Evolutionary conservation across 805 yeast genomes (phyloP).

Genomic region (Yamadazyma olivae): DNA sequence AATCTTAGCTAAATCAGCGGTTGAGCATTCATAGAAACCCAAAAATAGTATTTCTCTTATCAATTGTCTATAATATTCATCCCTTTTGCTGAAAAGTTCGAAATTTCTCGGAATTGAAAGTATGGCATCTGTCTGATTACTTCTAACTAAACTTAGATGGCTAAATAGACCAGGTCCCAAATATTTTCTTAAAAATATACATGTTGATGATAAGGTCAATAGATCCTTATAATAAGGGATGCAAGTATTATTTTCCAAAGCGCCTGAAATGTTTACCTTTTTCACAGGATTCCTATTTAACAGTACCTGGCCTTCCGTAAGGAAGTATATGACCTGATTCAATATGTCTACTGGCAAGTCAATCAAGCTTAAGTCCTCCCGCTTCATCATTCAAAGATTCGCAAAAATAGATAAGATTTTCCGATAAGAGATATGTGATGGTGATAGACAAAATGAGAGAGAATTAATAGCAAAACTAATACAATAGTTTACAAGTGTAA

Average conservation of each 20-base stretch:
- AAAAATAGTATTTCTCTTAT: constrained; percentile 16
- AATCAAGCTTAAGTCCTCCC: too few relatives aligned
- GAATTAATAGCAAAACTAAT: too few relatives aligned
- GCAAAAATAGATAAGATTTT: too few relatives aligned
- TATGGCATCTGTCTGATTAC: constrained; percentile 25
- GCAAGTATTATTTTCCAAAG: constrained; percentile 7
- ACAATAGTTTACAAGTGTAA: constrained; percentile 2
- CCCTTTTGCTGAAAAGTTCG: constrained; percentile 18
- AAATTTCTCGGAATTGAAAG: constrained; percentile 18
- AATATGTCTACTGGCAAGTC: constrained; percentile 20
- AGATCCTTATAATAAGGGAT: constrained; percentile 12
- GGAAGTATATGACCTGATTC: constrained; percentile 11
- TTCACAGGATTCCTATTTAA: not conserved
- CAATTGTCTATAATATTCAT: constrained; percentile 16
- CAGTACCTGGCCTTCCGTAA: constrained; percentile 12
- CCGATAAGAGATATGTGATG: too few relatives aligned
- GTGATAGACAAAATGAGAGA: too few relatives aligned
- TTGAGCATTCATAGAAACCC: constrained; percentile 15
- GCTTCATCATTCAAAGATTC: too few relatives aligned
- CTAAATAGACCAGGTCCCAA: constrained; percentile 19
- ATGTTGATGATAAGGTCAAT: constrained; percentile 21
- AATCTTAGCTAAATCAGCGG: constrained; percentile 17
- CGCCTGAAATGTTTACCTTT: not conserved
- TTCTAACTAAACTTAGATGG: constrained; percentile 22
- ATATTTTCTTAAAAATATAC: constrained; percentile 17